Evolutionary conservation across 2,329 filamentous ascomycete species (phyloP).

Genomic region (Hypoxylon rubiginosum): DNA sequence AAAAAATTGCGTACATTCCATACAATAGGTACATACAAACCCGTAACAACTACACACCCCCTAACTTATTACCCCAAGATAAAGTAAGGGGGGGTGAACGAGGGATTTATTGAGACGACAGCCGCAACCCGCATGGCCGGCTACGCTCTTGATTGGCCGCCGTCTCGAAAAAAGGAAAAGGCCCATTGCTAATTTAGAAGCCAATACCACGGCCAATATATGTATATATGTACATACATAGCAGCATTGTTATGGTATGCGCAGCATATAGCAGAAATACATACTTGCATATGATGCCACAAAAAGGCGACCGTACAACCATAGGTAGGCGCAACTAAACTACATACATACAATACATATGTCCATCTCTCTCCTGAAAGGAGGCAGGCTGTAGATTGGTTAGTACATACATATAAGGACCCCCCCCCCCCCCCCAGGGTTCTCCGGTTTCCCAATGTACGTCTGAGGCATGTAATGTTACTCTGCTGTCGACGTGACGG

Average conservation of each 20-base stretch:
- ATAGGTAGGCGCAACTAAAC: conserved; percentile 22
- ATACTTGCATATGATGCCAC: conserved; percentile 37
- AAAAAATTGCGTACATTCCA: conserved; percentile 15
- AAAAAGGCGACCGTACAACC: conserved; percentile 35
- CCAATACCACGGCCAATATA: conserved; percentile 14
- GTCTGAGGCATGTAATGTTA: conserved; percentile 28
- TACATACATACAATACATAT: not conserved
- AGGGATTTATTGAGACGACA: conserved; percentile 40
- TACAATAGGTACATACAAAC: no score
- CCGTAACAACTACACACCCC: no score
- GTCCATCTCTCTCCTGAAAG: conserved; percentile 7
- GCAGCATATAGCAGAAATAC: conserved; percentile 20
- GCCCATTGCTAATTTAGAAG: conserved; percentile 16
- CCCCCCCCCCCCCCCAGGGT: no score
- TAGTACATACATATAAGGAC: no score
- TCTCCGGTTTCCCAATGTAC: conserved; percentile 37
- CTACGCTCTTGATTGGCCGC: conserved; percentile 35
- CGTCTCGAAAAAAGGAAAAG: conserved; percentile 15
- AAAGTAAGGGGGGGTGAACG: conserved; percentile 11
- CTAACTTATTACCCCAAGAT: conserved; percentile 7
- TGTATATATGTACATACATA: not conserved
- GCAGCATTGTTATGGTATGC: conserved; percentile 7
- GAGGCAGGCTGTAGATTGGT: no score
- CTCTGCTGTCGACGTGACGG: conserved; percentile 30
- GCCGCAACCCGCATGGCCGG: conserved; percentile 41